phyloP scores from a whole-genome alignment of 192 early-diverging fungal species.

The Linnemannia elongata region DNA sequence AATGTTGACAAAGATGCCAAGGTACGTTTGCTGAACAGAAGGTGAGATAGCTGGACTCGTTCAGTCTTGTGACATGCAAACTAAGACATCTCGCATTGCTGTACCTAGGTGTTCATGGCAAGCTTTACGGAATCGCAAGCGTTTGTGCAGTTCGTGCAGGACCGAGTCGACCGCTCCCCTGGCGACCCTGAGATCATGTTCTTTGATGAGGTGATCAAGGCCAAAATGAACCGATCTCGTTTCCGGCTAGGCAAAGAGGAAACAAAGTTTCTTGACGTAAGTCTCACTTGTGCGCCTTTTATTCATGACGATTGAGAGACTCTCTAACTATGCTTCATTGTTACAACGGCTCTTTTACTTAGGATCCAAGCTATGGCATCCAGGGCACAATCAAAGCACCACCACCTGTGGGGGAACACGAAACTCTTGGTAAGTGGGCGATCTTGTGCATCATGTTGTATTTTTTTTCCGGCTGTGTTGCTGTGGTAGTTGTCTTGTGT shows the following conservation, averaged over 20 bases:
- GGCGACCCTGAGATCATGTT: constrained; percentile 80
- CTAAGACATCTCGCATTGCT: not conserved
- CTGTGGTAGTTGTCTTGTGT: not conserved
- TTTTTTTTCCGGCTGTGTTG: not conserved
- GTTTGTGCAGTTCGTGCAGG: constrained; percentile 84
- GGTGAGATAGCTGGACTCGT: too few relatives aligned
- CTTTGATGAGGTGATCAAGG: constrained; percentile 88
- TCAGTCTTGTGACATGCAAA: too few relatives aligned
- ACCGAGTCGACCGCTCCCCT: constrained; percentile 72
- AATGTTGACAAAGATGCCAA: constrained; percentile 60
- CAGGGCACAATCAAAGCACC: constrained; percentile 48
- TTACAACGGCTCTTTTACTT: not conserved
- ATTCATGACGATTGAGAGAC: too few relatives aligned
- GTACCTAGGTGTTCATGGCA: constrained; percentile 68
- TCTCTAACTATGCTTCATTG: not conserved
- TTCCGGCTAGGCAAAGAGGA: constrained; percentile 80
- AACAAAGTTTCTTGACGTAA: constrained; percentile 68
- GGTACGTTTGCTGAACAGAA: not conserved
- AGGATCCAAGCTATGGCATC: constrained; percentile 53
- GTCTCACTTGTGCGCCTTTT: not conserved
- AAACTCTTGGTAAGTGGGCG: constrained; percentile 24
- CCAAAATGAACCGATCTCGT: constrained; percentile 83
- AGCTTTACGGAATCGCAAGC: constrained; percentile 79
- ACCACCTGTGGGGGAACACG: constrained; percentile 38
- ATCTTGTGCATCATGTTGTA: not conserved